These are phyloP conservation scores for Ceratocystis diversiconidia DNA, from an alignment of 2,329 filamentous ascomycete genomes.

Conservation along the genomic window DNA sequence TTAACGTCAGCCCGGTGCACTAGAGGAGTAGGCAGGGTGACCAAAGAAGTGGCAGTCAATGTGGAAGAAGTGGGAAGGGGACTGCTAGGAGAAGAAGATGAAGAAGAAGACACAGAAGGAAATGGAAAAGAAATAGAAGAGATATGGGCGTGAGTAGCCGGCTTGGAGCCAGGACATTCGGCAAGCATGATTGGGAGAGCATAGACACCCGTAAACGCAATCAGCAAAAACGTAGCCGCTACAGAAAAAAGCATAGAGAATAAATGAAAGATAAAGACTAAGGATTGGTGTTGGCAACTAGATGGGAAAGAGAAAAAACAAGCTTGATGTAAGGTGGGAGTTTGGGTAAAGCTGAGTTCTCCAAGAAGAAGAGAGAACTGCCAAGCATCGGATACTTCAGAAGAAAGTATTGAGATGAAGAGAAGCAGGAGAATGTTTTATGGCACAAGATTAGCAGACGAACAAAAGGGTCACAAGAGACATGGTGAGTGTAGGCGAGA, in stretches of 20 bases:
- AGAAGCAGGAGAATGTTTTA: neutral
- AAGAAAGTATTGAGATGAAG: neutral
- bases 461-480: neutral
- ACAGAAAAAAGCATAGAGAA: neutral
- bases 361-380: neutral
- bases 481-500: neutral
- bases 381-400: neutral
- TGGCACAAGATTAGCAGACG: neutral
- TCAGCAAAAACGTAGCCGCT: neutral
- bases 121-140: neutral
- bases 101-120: neutral
- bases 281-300: too few relatives aligned
- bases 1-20: neutral
- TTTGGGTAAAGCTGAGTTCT: neutral
- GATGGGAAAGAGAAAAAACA: neutral
- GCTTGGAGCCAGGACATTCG: neutral
- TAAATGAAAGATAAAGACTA: neutral
- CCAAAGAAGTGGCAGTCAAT: neutral
- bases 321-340: neutral
- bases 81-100: neutral
- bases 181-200: constrained; percentile 3
- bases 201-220: neutral
- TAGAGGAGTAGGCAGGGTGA: neutral
- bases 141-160: neutral
- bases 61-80: neutral